Conservation (phyloP, 208 protist genomes). For the Leptomonas pyrrhocoris region DNA sequence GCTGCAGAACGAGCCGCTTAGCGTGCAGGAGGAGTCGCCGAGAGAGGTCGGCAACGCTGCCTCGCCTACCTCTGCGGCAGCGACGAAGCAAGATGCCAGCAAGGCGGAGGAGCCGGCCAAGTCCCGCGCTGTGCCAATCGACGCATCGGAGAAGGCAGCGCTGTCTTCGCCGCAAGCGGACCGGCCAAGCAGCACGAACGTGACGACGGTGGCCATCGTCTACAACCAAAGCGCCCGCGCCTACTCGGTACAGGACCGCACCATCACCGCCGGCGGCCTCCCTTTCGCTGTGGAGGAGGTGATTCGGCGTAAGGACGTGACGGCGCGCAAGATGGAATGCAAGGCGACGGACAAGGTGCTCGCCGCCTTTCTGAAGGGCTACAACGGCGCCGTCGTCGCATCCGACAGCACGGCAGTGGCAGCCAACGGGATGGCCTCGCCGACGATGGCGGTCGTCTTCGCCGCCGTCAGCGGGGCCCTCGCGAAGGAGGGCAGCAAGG, state of each 20-base stretch:
- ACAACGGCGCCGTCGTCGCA: slow-evolving; percentile 52
- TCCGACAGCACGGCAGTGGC: slow-evolving; percentile 34
- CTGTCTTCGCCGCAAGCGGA: not conserved
- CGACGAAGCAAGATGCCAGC: not conserved
- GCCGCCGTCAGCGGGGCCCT: slow-evolving; percentile 32
- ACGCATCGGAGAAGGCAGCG: not conserved
- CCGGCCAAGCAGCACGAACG: slow-evolving; percentile 30
- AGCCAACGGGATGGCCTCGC: slow-evolving; percentile 35
- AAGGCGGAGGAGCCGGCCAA: not conserved
- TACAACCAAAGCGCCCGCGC: slow-evolving; percentile 27
- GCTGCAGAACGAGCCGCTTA: slow-evolving; percentile 9
- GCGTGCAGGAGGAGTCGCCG: not conserved
- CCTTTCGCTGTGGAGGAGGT: slow-evolving; percentile 54
- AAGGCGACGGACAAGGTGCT: slow-evolving; percentile 35
- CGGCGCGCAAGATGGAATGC: slow-evolving; percentile 19
- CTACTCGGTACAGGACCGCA: slow-evolving; percentile 28
- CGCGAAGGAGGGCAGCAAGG: slow-evolving; percentile 28
- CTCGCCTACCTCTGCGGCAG: not conserved
- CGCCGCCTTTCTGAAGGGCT: slow-evolving; percentile 48
- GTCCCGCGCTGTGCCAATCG: too few species aligned
- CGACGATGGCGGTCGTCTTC: slow-evolving; percentile 25
- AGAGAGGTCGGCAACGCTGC: not conserved
- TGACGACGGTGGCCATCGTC: slow-evolving; percentile 36
- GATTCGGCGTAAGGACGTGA: slow-evolving; percentile 22
- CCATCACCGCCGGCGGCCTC: slow-evolving; percentile 31